phyloP scores from a whole-genome alignment of 2,329 filamentous ascomycete species.

The Immersiporthe knoxdaviesiana region DNA sequence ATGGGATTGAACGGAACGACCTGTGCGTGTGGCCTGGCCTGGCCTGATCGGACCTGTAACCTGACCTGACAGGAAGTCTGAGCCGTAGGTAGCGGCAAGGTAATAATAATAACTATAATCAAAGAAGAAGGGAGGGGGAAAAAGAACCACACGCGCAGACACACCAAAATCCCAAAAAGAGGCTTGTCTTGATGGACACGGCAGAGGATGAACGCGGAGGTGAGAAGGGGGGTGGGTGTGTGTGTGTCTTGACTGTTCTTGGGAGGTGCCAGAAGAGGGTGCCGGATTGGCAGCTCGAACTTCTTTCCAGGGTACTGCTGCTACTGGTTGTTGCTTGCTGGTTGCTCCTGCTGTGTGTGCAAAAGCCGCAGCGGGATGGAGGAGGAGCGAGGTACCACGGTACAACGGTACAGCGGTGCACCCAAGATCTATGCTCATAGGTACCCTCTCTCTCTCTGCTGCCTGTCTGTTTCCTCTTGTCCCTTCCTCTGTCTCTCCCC shows the following conservation, averaged over 20 bases:
- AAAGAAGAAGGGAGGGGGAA: not conserved
- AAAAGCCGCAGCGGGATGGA: not conserved
- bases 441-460: too few species aligned
- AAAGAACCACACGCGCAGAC: not conserved
- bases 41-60: slow-evolving; percentile 4
- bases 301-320: not conserved
- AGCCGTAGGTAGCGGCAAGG: not conserved
- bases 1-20: not conserved
- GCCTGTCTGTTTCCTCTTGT: not conserved
- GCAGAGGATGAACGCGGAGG: slow-evolving; percentile 4
- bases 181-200: not conserved
- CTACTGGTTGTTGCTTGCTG: not conserved
- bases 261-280: not conserved
- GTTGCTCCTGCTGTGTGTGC: not conserved
- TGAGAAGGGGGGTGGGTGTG: not conserved
- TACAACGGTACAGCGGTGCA: not conserved
- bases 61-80: slow-evolving; percentile 10
- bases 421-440: too few species aligned
- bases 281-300: not conserved
- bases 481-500: not conserved
- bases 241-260: not conserved
- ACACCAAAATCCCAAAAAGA: not conserved
- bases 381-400: not conserved
- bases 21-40: not conserved
- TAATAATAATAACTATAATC: not conserved